Evolutionary conservation across 208 protist species (phyloP), one percentile per base, ranked within the genome.

Genomic region (Leishmania lainsoni): DNA sequence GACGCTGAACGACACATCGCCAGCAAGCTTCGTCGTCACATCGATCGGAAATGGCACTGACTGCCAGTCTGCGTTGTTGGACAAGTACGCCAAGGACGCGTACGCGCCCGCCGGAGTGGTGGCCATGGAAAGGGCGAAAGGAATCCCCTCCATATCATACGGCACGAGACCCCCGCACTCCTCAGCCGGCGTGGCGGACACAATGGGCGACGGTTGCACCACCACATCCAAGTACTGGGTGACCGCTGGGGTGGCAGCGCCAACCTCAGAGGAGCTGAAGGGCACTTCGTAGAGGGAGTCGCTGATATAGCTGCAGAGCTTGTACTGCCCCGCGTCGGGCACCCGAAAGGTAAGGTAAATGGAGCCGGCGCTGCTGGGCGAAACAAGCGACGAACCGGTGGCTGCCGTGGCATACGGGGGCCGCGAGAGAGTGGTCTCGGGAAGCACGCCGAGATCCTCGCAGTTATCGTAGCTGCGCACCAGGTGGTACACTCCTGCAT

Each of bases 241-340:
- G 6, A 35, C 32, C 29, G 84, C 76, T 17, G 72, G 56, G 65
- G 80, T 56, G 56, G 63, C 39, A 20, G 79, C 70, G 32, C 48
- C 75, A 29, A 84, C 82, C 0, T 61, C 65, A 29, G 86, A 75
- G 26, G 75, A 78, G 71, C 68, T 48, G 58, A 87, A 87, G 39
- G 88, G 86, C 4, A 94, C 89, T 48, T 75, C 78, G 84, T 94
- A 93, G 29, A 87, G 75, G 17, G 81, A 80, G 39, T 75, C 75
- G 75, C 76, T 80, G 26, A 92, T 58, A 17, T 83, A 75, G 58
- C 81, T 83, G 76, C 89, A 94, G 56, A 94, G 86, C 75, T 86
- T 91, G 81, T 93, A 94, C 32, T 16, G 32, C 22, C 91, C 89
- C 12, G 87, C 81, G 14, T 59, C 76, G 52, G 83, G 75, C 14